Conservation (phyloP, 2,329 filamentous ascomycete genomes). For the Ceratocystis cubensis region DNA sequence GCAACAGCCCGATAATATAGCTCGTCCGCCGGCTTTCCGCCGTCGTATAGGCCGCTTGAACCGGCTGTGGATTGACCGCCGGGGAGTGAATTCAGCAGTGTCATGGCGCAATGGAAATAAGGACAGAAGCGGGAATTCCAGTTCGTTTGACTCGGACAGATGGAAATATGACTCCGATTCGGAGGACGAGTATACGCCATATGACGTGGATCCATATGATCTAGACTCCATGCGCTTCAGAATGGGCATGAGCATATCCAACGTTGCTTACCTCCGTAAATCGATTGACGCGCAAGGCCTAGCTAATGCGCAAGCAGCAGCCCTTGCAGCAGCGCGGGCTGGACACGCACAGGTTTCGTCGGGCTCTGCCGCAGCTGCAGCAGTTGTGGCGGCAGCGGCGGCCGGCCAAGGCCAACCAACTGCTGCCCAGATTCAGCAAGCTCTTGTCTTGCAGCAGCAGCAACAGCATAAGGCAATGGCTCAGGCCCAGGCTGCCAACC, state of each 20-base stretch:
- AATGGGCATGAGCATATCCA: constrained; percentile 23
- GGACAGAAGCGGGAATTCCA: constrained; percentile 16
- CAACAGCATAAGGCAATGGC: constrained; percentile 22
- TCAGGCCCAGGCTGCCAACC: constrained; percentile 24
- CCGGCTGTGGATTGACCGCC: constrained; percentile 77
- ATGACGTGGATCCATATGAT: constrained; percentile 62
- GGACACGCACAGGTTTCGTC: constrained; percentile 22
- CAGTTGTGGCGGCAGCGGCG: constrained; percentile 24
- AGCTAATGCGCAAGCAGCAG: constrained; percentile 22
- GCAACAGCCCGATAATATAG: neutral
- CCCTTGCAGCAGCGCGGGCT: constrained; percentile 20
- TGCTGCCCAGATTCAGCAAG: constrained; percentile 21
- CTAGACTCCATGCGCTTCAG: constrained; percentile 48
- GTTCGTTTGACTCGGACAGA: constrained; percentile 39
- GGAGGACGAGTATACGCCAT: constrained; percentile 73
- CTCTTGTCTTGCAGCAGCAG: constrained; percentile 22
- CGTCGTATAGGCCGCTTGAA: constrained; percentile 75
- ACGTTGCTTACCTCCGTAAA: constrained; percentile 18
- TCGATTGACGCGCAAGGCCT: constrained; percentile 25
- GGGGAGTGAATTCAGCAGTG: constrained; percentile 43
- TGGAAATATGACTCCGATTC: constrained; percentile 83
- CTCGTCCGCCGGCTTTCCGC: constrained; percentile 54
- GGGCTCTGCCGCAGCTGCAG: constrained; percentile 22
- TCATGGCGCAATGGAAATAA: constrained; percentile 32
- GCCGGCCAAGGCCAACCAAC: constrained; percentile 4